These are phyloP conservation scores for Neurospora sp. DNA, from an alignment of 495 filamentous ascomycete species.

Conservation along the genomic window DNA sequence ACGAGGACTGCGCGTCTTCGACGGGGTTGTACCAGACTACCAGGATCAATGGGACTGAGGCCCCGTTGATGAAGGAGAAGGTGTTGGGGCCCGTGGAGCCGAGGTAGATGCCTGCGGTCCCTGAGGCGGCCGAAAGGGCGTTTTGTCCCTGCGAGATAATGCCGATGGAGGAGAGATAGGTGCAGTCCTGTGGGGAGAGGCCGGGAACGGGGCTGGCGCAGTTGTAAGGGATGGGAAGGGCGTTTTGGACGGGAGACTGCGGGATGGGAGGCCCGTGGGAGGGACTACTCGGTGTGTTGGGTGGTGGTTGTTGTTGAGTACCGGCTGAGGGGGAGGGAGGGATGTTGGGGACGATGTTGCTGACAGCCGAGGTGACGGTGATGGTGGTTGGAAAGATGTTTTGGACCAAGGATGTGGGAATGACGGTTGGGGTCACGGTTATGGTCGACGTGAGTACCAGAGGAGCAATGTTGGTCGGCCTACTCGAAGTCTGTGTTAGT, in stretches of 20 bases:
- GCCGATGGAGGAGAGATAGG: conserved; percentile 19
- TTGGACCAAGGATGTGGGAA: not conserved
- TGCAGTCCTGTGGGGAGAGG: conserved; percentile 14
- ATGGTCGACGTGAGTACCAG: not conserved
- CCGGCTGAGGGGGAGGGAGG: not conserved
- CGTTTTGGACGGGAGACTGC: not conserved
- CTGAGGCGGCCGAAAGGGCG: conserved; percentile 4
- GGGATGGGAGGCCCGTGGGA: not conserved
- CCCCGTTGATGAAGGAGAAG: conserved; percentile 21
- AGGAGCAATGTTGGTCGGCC: not conserved
- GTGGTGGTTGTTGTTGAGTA: not conserved
- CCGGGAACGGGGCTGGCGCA: conserved; percentile 10
- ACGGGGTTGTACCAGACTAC: conserved; percentile 13
- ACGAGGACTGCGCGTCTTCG: conserved; percentile 12
- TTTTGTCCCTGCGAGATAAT: conserved; percentile 18
- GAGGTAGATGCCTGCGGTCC: conserved; percentile 15
- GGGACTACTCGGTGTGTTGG: no score
- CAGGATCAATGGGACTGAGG: conserved; percentile 12
- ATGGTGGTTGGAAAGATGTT: not conserved
- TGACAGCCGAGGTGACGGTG: not conserved
- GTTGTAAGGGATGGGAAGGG: not conserved
- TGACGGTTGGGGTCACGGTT: not conserved
- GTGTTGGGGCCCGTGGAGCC: conserved; percentile 17
- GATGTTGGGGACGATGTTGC: not conserved
- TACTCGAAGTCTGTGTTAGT: not conserved